Evolutionary conservation across 495 filamentous ascomycete species (phyloP), one percentile per base, ranked within the genome.

Genomic region (Entonaema liquescens): DNA sequence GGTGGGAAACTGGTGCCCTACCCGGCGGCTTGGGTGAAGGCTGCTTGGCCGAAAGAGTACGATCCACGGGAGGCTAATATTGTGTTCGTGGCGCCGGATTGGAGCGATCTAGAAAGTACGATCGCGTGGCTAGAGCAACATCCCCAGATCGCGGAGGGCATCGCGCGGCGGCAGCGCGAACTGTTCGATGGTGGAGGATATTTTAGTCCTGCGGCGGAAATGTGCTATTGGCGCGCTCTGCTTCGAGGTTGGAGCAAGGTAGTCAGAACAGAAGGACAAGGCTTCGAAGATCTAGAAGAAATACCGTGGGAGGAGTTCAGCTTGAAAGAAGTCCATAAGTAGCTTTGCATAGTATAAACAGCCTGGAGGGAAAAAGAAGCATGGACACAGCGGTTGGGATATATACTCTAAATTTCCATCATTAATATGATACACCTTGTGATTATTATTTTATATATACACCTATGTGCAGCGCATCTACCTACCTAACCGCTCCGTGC

Each of bases 161-260:
- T 88, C 61, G 85, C 84, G n/a, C 54, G 70, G 31, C 75, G 83
- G 25, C 84, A 85, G 76, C 72, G 83, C 38, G 80, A 80, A 19
- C 59, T 81, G 28, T 83, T 84, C 65, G 73, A 79, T 3, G 79
- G 72, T 26, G 78, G 74, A 0, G 83, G 85, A 17, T 86, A 86
- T 68, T 76, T 86, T 56, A 83, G 79, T 53, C 77, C 79, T 25
- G 85, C 84, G 31, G 82, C 84, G 15, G 85, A 87, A 68, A 74
- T 73, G 44, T 87, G 85, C 67, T 87, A 87, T 73, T 87, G 85
- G 85, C 78, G 85, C 6, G 79, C 76, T 2, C 31, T 86, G 68
- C 71, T 87, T 36, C 76, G 80, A 61, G 83, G 80, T 0, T 87
- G 85, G 85, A 76, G 74, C 29, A 59, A 68, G 31, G 76, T 84